Base-by-base conservation (phyloP, 768 basidiomycete genomes). In the Boletellus emodensis region DNA sequence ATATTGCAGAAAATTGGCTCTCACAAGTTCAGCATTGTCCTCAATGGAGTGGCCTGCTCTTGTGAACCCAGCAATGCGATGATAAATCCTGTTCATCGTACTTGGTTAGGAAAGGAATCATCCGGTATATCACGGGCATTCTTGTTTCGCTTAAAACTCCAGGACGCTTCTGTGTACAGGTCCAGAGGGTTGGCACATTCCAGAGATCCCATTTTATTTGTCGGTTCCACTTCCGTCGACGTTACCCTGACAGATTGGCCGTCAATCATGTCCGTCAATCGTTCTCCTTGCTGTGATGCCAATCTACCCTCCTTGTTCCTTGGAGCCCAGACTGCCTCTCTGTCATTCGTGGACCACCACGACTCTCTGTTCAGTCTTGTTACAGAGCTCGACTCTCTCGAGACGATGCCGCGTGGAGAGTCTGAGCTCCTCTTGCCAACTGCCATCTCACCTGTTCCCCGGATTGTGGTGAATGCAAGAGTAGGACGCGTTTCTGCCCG, bases 201-300 rank as follows among this genome's bases (percentile, higher is more conserved):
- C 38, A 51, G 43, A 30, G 33, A 37, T 53, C 59, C 54, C 9
- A 32, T 69, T 41, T n/a, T 68, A 33, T 51, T 44, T 73, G 52
- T 83, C 14, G 74, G 75, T 26, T 44, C 53, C 12, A 50, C 48
- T 42, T 57, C 59, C 12, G 40, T 59, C 20, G 62, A 68, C 5
- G 47, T 76, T 14, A 64, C 85, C 20, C 64, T 74, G 18, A 76
- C 76, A 3, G 81, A 83, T 62, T 89, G 84, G 85, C 82, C 84
- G 9, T 63, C 75, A 37, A 80, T 83, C 57, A 62, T 84, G 39
- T 53, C 67, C 12, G n/a, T 46, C 17, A 36, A 44, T 48, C 42
- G 38, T 39, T 39, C 33, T 44, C 39, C 41, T 41, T 48, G 7
- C 18, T 80, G 78, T 20, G 84, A 85, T 58, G 77, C 82, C 9